Conservation (phyloP, 2,329 filamentous ascomycete species). For the Exophiala sp. region DNA sequence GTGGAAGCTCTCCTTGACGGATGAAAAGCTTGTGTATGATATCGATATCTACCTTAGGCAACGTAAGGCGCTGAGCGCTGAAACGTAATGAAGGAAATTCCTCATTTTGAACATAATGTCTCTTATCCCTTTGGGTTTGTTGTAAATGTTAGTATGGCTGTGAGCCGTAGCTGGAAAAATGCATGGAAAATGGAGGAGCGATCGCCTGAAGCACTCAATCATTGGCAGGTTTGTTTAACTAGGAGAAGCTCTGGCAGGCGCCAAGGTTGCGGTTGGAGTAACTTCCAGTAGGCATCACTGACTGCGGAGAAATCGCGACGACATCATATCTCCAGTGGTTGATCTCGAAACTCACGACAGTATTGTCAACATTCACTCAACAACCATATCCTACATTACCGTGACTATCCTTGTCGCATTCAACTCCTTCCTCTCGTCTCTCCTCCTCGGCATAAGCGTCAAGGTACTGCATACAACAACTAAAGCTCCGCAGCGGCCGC, state of each 20-base stretch:
- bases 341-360: no score
- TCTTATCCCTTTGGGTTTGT: not conserved
- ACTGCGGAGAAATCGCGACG: no score
- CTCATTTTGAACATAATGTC: not conserved
- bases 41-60: conserved; percentile 3
- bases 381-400: not conserved
- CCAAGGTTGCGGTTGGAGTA: no score
- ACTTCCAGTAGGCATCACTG: no score
- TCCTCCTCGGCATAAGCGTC: not conserved
- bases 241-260: no score
- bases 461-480: not conserved
- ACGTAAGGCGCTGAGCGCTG: conserved; percentile 22
- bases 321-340: no score
- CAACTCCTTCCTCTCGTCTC: not conserved
- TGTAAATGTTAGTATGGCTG: no score
- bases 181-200: no score
- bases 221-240: no score
- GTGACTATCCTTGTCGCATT: no score
- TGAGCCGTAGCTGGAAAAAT: no score
- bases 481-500: not conserved
- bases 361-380: not conserved
- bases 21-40: conserved; percentile 22
- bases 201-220: no score
- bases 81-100: conserved; percentile 10
- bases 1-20: conserved; percentile 14